phyloP scores from a whole-genome alignment of 768 basidiomycete species.

The Leccinum aurantiacum region DNA sequence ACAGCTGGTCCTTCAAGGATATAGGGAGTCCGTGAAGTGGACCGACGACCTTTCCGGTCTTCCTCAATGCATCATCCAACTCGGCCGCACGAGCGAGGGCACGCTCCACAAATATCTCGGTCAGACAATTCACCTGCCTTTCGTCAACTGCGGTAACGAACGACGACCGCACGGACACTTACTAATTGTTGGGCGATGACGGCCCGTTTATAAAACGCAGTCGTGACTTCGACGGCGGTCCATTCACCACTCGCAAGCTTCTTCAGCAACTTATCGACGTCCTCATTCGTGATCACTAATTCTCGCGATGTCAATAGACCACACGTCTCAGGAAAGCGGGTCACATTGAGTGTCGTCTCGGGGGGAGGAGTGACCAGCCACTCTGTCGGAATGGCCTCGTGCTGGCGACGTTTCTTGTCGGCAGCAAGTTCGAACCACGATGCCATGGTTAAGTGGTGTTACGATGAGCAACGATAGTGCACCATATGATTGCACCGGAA shows the following conservation, averaged over 20 bases:
- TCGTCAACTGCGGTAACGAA: not conserved
- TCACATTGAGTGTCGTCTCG: slow-evolving; percentile 49
- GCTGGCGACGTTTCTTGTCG: slow-evolving; percentile 55
- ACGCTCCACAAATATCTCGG: slow-evolving; percentile 77
- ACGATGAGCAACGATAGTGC: not conserved
- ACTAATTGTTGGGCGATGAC: slow-evolving; percentile 79
- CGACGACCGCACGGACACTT: slow-evolving; percentile 11
- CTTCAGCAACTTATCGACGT: slow-evolving; percentile 45
- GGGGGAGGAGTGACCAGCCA: slow-evolving; percentile 59
- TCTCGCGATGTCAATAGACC: slow-evolving; percentile 58
- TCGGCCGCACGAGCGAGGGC: slow-evolving; percentile 63
- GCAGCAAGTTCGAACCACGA: slow-evolving; percentile 53
- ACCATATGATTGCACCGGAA: not conserved
- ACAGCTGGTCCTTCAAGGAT: slow-evolving; percentile 67
- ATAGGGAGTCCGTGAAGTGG: slow-evolving; percentile 76
- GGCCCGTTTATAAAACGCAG: slow-evolving; percentile 75
- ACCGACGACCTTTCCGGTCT: slow-evolving; percentile 65
- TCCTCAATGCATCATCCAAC: slow-evolving; percentile 61
- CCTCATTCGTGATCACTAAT: slow-evolving; percentile 57
- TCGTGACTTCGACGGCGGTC: slow-evolving; percentile 68
- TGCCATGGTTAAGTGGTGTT: slow-evolving; percentile 9
- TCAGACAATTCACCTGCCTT: slow-evolving; percentile 72
- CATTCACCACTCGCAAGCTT: slow-evolving; percentile 55
- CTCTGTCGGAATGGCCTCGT: slow-evolving; percentile 57
- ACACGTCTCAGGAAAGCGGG: slow-evolving; percentile 50